phyloP scores from a whole-genome alignment of 805 yeast genomes.

The Metschnikowia santaceciliae region DNA sequence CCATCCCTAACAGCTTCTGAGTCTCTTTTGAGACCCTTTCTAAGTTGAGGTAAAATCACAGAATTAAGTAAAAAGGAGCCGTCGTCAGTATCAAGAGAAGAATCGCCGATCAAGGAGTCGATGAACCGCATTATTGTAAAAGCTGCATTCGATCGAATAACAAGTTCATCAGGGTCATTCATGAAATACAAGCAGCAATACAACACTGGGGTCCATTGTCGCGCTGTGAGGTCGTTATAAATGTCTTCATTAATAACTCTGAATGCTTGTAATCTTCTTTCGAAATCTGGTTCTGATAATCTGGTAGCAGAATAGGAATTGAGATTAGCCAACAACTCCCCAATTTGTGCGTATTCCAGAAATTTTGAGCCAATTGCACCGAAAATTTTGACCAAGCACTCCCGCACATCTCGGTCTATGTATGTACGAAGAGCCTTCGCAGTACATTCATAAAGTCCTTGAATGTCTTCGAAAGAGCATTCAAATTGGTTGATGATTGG shows the following conservation, averaged over 20 bases:
- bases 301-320: slow-evolving; percentile 64
- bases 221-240: slow-evolving; percentile 40
- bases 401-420: slow-evolving; percentile 59
- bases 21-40: slow-evolving; percentile 58
- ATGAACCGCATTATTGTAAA: slow-evolving; percentile 59
- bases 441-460: slow-evolving; percentile 45
- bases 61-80: slow-evolving; percentile 45
- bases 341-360: slow-evolving; percentile 37
- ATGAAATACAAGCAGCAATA: slow-evolving; percentile 66
- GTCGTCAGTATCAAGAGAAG: slow-evolving; percentile 22
- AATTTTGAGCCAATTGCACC: slow-evolving; percentile 53
- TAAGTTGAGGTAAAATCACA: slow-evolving; percentile 59
- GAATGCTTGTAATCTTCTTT: slow-evolving; percentile 65
- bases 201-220: slow-evolving; percentile 79
- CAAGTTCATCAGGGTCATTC: slow-evolving; percentile 72
- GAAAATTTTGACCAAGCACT: slow-evolving; percentile 57
- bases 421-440: slow-evolving; percentile 58
- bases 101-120: slow-evolving; percentile 45
- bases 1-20: slow-evolving; percentile 67
- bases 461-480: slow-evolving; percentile 49
- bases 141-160: slow-evolving; percentile 74
- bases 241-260: slow-evolving; percentile 55
- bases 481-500: slow-evolving; percentile 51
- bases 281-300: slow-evolving; percentile 76
- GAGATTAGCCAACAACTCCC: slow-evolving; percentile 54